Evolutionary conservation across 2,329 filamentous ascomycete genomes (phyloP), one percentile per base, ranked within the genome.

Genomic region (Venturia asperata): DNA sequence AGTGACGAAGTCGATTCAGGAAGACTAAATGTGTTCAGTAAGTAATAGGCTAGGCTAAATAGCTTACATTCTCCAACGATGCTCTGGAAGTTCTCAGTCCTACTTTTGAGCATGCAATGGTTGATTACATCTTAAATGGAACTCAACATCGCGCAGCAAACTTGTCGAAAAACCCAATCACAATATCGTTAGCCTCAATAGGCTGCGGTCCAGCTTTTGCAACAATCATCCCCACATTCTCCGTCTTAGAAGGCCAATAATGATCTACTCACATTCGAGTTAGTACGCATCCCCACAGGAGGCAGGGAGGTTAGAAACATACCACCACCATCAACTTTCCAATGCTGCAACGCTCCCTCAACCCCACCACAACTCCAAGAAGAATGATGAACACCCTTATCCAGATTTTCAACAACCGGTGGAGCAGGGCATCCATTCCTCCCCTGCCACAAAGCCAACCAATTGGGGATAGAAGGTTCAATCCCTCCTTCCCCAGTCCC

Each of bases 221-320:
- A 0, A 76, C 73, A 19, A 77, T 68, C 68, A 80, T 78, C 7
- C 77, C 78, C 64, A 80, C 74, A 68, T 80, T 81, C 60, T 74
- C 73, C 60, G 77, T 75, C 4, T 76, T 79, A 27, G 78, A 79
- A 5, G 79, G 75, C 79, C 80, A 81, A 64, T 73, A 75, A 67
- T 82, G 79, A 19, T 77, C 73, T 76, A 37, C 19, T 17, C 13
- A 47, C 15, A 24, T 17, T 3, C 10, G 19, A 21, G 37, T 39
- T 41, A 61, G 21, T n/a, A n/a, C 13, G 43, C 19, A 37, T n/a
- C 2, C 30, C 7, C 60, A 62, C 0, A 58, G 11, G 56, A 63
- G 52, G 13, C 15, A 43, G 37, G 1, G 34, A 39, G 9, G 3
- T n/a, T 2, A n/a, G 37, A 24, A 10, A 71, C 74, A 65, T 69